Conservation (phyloP, 1,284 basidiomycete species). For the Malassezia equina region DNA sequence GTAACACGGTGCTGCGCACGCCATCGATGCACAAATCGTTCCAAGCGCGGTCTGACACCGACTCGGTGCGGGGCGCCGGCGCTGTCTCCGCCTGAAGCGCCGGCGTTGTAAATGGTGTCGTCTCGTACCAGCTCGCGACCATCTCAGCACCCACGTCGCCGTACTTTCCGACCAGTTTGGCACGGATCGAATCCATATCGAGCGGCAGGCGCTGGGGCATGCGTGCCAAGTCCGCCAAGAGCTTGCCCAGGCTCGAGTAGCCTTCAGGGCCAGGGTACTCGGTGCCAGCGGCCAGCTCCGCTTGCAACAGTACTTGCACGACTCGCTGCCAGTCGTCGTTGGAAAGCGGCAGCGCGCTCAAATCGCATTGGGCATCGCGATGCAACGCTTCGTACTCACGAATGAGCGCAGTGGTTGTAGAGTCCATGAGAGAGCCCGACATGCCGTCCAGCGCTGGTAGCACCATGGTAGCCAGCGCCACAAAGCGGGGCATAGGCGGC, state of each 20-base stretch:
- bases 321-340: slow-evolving; percentile 6
- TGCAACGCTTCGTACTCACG: slow-evolving; percentile 13
- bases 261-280: neutral
- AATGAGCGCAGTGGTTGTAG: slow-evolving; percentile 3
- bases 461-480: slow-evolving; percentile 7
- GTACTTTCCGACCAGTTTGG: slow-evolving; percentile 4
- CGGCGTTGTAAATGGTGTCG: neutral
- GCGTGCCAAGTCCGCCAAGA: slow-evolving; percentile 7
- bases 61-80: neutral
- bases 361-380: slow-evolving; percentile 8
- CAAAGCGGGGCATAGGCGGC: neutral
- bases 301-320: neutral
- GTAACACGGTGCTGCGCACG: neutral
- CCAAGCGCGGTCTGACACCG: neutral
- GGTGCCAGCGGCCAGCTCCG: neutral
- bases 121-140: slow-evolving; percentile 3
- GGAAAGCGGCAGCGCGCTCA: neutral
- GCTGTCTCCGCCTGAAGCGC: neutral
- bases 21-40: slow-evolving; percentile 3
- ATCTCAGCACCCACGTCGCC: slow-evolving; percentile 1
- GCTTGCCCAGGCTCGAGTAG: slow-evolving; percentile 10
- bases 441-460: slow-evolving; percentile 5
- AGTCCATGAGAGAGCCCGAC: slow-evolving; percentile 5
- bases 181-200: neutral
- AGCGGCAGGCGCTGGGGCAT: neutral